These are phyloP conservation scores for Tricholoma hemisulphureum DNA, from an alignment of 768 basidiomycete species.

Conservation along the genomic window DNA sequence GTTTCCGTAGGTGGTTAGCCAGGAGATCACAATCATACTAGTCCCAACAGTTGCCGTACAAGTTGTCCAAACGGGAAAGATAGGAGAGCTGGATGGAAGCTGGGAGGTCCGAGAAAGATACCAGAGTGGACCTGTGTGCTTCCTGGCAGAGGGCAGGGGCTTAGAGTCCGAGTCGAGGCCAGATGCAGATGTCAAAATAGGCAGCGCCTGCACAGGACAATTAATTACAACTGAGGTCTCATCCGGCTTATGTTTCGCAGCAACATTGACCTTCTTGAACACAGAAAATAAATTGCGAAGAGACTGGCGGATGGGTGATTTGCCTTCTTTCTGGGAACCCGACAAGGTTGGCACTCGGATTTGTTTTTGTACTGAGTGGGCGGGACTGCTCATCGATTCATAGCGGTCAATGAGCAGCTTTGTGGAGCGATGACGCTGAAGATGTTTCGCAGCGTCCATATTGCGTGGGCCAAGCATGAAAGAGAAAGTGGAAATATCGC, in stretches of 20 bases:
- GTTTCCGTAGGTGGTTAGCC: constrained; percentile 40
- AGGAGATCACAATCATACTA: constrained; percentile 45
- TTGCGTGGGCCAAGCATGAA: constrained; percentile 19
- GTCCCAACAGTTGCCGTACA: constrained; percentile 39
- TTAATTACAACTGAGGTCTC: constrained; percentile 15
- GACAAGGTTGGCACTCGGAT: constrained; percentile 9
- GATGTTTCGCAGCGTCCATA: constrained; percentile 9
- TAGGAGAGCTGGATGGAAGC: constrained; percentile 17
- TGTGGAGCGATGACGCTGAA: constrained; percentile 38
- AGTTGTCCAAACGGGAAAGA: constrained; percentile 47
- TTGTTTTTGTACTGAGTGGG: neutral
- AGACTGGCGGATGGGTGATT: constrained; percentile 63
- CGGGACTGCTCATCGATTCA: constrained; percentile 41
- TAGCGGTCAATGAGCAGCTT: constrained; percentile 54
- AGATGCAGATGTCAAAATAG: constrained; percentile 1
- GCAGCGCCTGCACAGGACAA: constrained; percentile 18
- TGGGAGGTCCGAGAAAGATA: constrained; percentile 41
- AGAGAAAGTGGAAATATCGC: neutral
- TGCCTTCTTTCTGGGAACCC: constrained; percentile 36
- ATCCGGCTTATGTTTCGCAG: constrained; percentile 22
- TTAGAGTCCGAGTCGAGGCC: constrained; percentile 8
- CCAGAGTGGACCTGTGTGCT: constrained; percentile 40
- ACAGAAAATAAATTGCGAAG: constrained; percentile 62
- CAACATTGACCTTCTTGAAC: constrained; percentile 47
- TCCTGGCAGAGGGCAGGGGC: constrained; percentile 11